Conservation (phyloP, 331 rosid species). For the Saraca asoca region DNA sequence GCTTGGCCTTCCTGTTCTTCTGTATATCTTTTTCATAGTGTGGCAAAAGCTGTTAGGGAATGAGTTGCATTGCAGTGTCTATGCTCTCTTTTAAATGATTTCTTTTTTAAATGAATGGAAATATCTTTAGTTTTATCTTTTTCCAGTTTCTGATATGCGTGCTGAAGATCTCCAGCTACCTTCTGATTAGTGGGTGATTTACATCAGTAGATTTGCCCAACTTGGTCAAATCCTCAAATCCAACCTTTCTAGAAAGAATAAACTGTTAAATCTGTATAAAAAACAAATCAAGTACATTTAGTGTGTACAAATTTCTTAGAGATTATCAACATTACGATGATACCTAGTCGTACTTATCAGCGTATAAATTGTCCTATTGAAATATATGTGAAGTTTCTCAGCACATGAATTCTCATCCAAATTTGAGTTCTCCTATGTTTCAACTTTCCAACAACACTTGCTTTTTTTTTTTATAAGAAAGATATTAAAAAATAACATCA, state of each 20-base stretch:
- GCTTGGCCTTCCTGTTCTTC: conserved; percentile 34
- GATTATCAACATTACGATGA: too few species aligned
- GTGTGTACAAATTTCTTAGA: too few species aligned
- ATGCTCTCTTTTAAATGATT: conserved; percentile 20
- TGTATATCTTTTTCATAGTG: conserved; percentile 32
- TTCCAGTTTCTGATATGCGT: not conserved
- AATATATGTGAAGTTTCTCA: not conserved
- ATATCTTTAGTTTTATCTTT: conserved; percentile 18
- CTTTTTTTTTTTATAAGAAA: too few species aligned
- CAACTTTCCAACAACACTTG: too few species aligned
- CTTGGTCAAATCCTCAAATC: too few species aligned
- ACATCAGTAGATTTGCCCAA: not conserved
- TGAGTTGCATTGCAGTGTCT: conserved; percentile 27
- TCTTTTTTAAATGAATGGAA: conserved; percentile 23
- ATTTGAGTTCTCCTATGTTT: too few species aligned
- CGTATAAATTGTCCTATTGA: too few species aligned
- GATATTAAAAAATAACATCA: too few species aligned
- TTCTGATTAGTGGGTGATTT: conserved; percentile 16
- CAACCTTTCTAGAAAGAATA: conserved; percentile 4
- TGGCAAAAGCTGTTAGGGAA: conserved; percentile 33
- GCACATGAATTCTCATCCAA: conserved; percentile 1
- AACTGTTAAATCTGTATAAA: not conserved
- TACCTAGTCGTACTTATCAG: too few species aligned
- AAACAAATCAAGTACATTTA: too few species aligned
- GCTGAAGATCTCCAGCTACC: not conserved